phyloP scores from a whole-genome alignment of 768 basidiomycete genomes.

The Cystofilobasidium capitatum region DNA sequence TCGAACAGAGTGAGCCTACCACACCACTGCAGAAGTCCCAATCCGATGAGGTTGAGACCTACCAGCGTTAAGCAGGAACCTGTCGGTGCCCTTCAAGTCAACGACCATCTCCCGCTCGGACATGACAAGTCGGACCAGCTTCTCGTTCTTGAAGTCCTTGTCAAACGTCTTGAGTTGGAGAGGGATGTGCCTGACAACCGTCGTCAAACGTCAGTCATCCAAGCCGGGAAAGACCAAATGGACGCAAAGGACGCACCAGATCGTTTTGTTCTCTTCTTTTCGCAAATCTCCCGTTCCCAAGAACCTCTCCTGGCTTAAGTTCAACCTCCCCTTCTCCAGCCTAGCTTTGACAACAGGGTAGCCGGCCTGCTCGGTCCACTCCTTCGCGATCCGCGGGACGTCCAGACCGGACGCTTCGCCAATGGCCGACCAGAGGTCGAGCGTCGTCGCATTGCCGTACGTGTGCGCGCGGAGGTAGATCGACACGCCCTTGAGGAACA shows the following conservation, averaged over 20 bases:
- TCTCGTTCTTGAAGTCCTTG: conserved; percentile 47
- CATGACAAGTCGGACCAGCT: conserved; percentile 59
- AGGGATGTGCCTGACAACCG: conserved; percentile 78
- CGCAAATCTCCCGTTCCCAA: conserved; percentile 69
- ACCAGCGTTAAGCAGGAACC: conserved; percentile 80
- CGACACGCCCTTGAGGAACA: conserved; percentile 77
- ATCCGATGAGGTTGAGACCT: too few species aligned
- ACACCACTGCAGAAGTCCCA: too few species aligned
- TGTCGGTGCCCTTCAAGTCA: conserved; percentile 53
- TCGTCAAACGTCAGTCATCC: too few species aligned
- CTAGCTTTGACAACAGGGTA: conserved; percentile 70
- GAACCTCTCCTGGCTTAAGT: conserved; percentile 81
- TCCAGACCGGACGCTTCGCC: conserved; percentile 60
- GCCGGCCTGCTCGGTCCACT: conserved; percentile 71
- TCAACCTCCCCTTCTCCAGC: conserved; percentile 50
- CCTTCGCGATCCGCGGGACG: conserved; percentile 71
- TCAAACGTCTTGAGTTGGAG: conserved; percentile 55
- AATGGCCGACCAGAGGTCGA: conserved; percentile 81
- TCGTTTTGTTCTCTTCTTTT: conserved; percentile 72
- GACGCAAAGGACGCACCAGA: too few species aligned
- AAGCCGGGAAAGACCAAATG: too few species aligned
- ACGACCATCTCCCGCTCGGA: conserved; percentile 60
- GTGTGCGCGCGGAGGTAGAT: conserved; percentile 81
- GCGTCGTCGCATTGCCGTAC: conserved; percentile 73
- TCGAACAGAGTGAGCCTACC: too few species aligned